Percentiles rank a stretch among this genome's conserved stretches.
phyloP scores from a whole-genome alignment of 352 stramenopile species.

The Sclerospora graminicola region DNA sequence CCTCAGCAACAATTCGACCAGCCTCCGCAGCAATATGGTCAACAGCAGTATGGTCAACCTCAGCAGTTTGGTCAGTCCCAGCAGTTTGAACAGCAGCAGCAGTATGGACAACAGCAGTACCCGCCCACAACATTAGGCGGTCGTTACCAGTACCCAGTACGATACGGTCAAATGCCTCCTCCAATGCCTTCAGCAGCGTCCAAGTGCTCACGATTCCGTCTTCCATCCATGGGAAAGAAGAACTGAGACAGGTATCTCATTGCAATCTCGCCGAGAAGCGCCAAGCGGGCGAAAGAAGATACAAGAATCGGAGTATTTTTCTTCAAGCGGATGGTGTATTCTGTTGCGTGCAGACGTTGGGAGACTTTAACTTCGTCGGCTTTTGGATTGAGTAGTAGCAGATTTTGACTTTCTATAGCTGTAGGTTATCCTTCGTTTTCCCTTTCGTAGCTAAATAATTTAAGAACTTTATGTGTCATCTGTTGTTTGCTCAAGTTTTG shows the following conservation, averaged over 20 bases:
- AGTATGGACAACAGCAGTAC: conserved; percentile 12
- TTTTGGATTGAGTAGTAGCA: conserved; percentile 6
- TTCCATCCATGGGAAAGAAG: conserved; percentile 64
- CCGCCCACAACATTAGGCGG: conserved; percentile 22
- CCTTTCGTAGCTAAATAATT: conserved; percentile 32
- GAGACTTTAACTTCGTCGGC: conserved; percentile 3
- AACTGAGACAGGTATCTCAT: conserved; percentile 32
- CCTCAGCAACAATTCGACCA: conserved; percentile 16
- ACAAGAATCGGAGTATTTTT: conserved; percentile 11
- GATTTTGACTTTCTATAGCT: conserved; percentile 14
- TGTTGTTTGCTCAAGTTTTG: background rate
- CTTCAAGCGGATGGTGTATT: conserved; percentile 13
- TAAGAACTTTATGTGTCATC: conserved; percentile 24
- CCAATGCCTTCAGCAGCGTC: conserved; percentile 35
- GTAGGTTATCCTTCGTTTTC: conserved; percentile 19
- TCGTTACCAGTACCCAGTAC: conserved; percentile 46
- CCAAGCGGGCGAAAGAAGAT: conserved; percentile 5
- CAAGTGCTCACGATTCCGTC: conserved; percentile 66
- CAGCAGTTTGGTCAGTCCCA: conserved; percentile 11
- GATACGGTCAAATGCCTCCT: conserved; percentile 39
- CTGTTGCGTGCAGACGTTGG: conserved; percentile 9
- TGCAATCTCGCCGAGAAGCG: conserved; percentile 7
- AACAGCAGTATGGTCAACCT: conserved; percentile 10
- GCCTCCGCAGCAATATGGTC: conserved; percentile 5
- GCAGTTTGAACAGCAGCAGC: conserved; percentile 6